Evolutionary conservation across 176 grass and related monocot genomes (phyloP).

Genomic region (Triticum aestivum): DNA sequence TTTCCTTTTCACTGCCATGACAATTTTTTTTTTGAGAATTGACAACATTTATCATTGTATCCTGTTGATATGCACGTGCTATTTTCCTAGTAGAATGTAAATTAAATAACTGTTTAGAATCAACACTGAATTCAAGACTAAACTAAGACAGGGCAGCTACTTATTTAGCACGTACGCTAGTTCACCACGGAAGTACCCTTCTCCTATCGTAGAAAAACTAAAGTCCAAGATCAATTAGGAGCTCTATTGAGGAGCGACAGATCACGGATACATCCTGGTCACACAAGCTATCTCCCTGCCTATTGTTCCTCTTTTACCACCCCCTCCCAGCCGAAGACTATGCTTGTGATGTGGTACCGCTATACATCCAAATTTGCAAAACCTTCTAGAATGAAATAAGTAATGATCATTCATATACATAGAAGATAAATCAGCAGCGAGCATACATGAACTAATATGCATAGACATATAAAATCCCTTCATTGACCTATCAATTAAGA

Average conservation of each 20-base stretch:
- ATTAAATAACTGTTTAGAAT: background rate
- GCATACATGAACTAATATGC: background rate
- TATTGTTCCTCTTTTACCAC: no score
- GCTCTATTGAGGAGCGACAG: no score
- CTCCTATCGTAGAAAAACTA: background rate
- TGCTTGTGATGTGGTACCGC: no score
- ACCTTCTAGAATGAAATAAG: background rate
- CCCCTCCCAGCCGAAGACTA: no score
- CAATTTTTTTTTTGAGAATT: no score
- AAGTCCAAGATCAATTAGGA: no score
- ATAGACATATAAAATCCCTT: background rate
- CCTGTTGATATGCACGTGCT: no score
- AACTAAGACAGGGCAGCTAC: background rate
- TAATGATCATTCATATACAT: background rate
- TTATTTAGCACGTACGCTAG: background rate
- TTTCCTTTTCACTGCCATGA: no score
- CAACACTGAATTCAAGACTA: background rate
- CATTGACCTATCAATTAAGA: background rate
- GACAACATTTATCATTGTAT: no score
- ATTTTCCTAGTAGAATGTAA: no score
- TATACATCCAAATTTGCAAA: background rate
- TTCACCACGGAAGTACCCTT: background rate
- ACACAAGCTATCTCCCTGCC: no score
- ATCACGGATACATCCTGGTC: no score
- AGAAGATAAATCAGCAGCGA: background rate